Base-by-base conservation (phyloP, 1,284 basidiomycete species). In the Sporisorium graminicola region DNA sequence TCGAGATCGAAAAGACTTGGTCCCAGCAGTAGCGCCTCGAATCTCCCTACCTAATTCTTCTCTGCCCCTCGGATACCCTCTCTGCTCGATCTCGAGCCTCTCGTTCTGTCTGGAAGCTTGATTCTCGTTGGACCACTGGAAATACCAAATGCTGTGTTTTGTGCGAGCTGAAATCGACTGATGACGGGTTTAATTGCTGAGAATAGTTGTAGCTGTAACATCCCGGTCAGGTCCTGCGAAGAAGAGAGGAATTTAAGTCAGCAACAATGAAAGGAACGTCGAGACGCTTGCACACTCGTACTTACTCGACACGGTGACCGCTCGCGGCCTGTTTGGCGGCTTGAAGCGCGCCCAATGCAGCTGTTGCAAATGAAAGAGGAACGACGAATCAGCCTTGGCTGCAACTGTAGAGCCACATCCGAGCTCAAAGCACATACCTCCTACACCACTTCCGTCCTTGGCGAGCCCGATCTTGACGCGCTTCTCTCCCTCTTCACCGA, bases 391-490 rank as follows among this genome's bases (percentile, higher is more conserved):
- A 50, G 49, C 29, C 13, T 31, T n/a, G n/a, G 8, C 3, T 8
- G n/a, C 20, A 1, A n/a, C 3, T 20, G n/a, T 10, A 20, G 9
- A 1, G 9, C 20, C 2, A 24, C 27, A n/a, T 29, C 2, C 10
- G 29, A 24, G 16, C 13, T 24, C 27, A 31, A 31, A 20, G 5
- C 18, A 50, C 49, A 31, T 31, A 20, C 49, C 49, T 83, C 96
- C 96, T 43, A 96, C 94, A 58, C 96, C 97, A 84, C 93, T 95
- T 26, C 97, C 96, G 83, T 99, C 97, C 87, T 97, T 98, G 5
- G 96, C 96, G 79, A 98, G 86, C 24, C 94, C 95, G 78, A 98
- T 93, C 69, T 91, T 90, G 8, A 97, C 90, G 40, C 90, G 88
- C 82, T 90, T 88, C 87, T 94, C 94, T 5, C 92, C 90, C 44